Evolutionary conservation across 208 protist species (phyloP), one percentile per base, ranked within the genome.

Genomic region (Dictyostelium gargantuum): DNA sequence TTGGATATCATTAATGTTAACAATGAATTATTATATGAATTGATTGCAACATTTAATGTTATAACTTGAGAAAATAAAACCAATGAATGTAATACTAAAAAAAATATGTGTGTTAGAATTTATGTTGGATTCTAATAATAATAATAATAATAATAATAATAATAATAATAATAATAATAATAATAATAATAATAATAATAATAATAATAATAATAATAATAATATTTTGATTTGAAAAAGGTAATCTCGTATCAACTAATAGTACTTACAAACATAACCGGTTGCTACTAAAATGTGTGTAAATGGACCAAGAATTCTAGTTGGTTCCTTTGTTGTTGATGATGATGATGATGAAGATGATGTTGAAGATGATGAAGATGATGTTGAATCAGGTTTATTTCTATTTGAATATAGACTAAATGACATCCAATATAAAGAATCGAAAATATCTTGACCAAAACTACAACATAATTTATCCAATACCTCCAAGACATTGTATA

Each of bases 41-140:
- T 98, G 72, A 99, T 96, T 38, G 98, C 97, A 2, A 99, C 98
- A 91, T 98, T 98, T 10, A 99, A 94, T 56, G 98, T 98, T 21
- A 99, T 95, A 26, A 98, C 96, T 79, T 97, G 95, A 29, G 97
- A 93, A 52, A 98, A 95, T 58, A 98, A 89, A n/a, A 97, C 94
- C 10, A 98, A 66, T 17, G 97, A 85, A 93, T 98, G 98, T 0
- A 98, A 91, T 72, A 95, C 94, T 96, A n/a, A 58, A 10, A n/a
- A 6, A n/a, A 58, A 58, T 26, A n/a, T 10, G 11, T 4, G 46
- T 63, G 32, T 6, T 29, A n/a, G n/a, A n/a, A n/a, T n/a, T n/a
- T n/a, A n/a, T n/a, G n/a, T n/a, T n/a, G n/a, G n/a, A n/a, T n/a
- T n/a, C n/a, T n/a, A n/a, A n/a, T n/a, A n/a, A n/a, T n/a, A n/a